Evolutionary conservation across 129 eudicot species (phyloP).

Genomic region (Calendula officinalis): DNA sequence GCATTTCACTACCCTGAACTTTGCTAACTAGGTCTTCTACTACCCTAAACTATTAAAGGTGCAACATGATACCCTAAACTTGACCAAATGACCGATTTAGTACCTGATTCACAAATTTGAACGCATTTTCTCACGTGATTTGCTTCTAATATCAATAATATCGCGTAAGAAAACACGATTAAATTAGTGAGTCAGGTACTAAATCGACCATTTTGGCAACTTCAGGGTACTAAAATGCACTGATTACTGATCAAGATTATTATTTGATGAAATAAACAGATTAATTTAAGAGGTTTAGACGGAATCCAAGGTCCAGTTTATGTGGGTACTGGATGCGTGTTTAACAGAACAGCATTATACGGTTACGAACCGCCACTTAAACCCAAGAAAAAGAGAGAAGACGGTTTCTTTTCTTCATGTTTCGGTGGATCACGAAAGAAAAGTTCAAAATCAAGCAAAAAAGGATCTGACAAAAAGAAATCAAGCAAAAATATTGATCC

Average conservation of each 20-base stretch:
- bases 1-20: no score
- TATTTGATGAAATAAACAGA: conserved; percentile 38
- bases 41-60: no score
- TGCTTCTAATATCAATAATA: no score
- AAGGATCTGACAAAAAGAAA: conserved; percentile 90
- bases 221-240: no score
- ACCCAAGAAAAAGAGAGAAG: conserved; percentile 84
- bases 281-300: conserved; percentile 98
- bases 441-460: conserved; percentile 74
- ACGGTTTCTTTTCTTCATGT: conserved; percentile 73
- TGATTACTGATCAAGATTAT: no score
- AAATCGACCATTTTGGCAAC: no score
- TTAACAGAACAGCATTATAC: conserved; percentile 97
- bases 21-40: no score
- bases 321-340: conserved; percentile 99
- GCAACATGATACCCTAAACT: no score
- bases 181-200: no score
- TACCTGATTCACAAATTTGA: not conserved
- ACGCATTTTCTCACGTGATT: not conserved
- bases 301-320: conserved; percentile 99
- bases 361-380: conserved; percentile 98
- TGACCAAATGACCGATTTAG: not conserved
- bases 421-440: conserved; percentile 82
- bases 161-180: no score
- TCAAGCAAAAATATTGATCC: conserved; percentile 92